These are phyloP conservation scores for Podila epicladia DNA, from an alignment of 192 early-diverging fungal species.

Conservation along the genomic window DNA sequence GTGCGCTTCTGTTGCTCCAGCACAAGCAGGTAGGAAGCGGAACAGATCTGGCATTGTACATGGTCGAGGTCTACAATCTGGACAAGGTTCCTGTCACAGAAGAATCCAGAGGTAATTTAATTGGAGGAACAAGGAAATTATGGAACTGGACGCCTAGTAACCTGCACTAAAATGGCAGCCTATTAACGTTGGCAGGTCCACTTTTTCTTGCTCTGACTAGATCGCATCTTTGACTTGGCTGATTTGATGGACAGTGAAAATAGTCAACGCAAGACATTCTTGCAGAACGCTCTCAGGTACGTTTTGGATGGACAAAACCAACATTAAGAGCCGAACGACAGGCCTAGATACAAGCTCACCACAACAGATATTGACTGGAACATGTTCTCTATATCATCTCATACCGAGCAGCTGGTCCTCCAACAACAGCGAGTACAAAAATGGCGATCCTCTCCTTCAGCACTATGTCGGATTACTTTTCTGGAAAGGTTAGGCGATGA, in stretches of 20 bases:
- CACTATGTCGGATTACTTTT: constrained; percentile 76
- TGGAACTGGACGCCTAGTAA: no score
- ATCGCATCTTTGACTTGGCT: constrained; percentile 48
- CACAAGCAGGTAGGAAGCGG: constrained; percentile 87
- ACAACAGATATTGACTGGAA: no score
- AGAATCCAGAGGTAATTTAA: constrained; percentile 68
- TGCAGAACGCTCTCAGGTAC: constrained; percentile 65
- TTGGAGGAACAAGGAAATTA: constrained; percentile 69
- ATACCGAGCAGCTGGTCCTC: constrained; percentile 66
- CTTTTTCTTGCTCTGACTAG: constrained; percentile 58
- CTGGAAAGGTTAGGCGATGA: constrained; percentile 61
- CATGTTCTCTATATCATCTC: neutral
- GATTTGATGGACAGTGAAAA: constrained; percentile 41
- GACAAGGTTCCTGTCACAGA: constrained; percentile 74
- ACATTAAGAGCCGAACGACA: neutral
- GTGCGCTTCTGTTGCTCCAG: constrained; percentile 78
- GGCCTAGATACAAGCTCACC: no score
- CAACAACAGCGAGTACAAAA: constrained; percentile 61
- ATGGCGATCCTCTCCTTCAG: constrained; percentile 77
- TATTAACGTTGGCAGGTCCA: constrained; percentile 48
- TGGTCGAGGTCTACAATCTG: constrained; percentile 84
- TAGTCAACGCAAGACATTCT: constrained; percentile 58
- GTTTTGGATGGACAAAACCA: constrained; percentile 17
- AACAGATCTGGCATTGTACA: constrained; percentile 80
- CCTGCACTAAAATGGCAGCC: no score